Percentiles rank a stretch among this genome's conserved stretches.
These are phyloP conservation scores for Fusarium decemcellulare DNA, from an alignment of 2,329 filamentous ascomycete genomes.

Conservation along the genomic window DNA sequence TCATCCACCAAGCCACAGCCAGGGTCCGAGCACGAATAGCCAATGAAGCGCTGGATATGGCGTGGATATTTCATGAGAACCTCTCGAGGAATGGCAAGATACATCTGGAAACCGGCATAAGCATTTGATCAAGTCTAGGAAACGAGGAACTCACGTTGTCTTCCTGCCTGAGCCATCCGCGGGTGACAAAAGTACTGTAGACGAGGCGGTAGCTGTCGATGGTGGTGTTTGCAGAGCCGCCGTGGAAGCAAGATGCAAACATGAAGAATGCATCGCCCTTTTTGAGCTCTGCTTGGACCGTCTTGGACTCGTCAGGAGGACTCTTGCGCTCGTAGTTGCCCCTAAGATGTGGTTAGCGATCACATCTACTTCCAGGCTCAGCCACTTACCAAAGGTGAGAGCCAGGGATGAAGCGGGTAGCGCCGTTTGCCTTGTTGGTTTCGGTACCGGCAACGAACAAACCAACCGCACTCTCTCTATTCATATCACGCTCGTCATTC, in stretches of 20 bases:
- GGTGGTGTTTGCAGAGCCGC: conserved; percentile 4
- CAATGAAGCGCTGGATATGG: no score
- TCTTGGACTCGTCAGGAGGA: not conserved
- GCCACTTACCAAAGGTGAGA: not conserved
- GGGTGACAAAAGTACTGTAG: conserved; percentile 5
- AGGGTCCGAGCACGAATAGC: no score
- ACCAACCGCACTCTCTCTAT: not conserved
- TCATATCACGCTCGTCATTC: not conserved
- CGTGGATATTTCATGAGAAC: no score
- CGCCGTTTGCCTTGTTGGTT: conserved; percentile 12
- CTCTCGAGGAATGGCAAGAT: no score
- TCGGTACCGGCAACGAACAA: conserved; percentile 4
- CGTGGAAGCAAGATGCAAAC: conserved; percentile 7
- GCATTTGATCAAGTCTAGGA: no score
- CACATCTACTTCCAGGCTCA: no score
- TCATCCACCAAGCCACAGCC: no score
- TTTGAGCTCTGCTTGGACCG: conserved; percentile 1
- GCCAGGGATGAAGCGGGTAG: conserved; percentile 13
- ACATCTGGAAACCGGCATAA: no score
- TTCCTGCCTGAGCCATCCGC: not conserved
- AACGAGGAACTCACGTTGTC: not conserved
- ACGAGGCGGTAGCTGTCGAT: not conserved
- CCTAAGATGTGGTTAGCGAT: not conserved
- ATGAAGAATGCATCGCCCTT: conserved; percentile 12
- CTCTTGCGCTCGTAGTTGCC: not conserved